Base-by-base conservation (phyloP, 805 yeast species). In the Teunomyces lycoperdinae region DNA sequence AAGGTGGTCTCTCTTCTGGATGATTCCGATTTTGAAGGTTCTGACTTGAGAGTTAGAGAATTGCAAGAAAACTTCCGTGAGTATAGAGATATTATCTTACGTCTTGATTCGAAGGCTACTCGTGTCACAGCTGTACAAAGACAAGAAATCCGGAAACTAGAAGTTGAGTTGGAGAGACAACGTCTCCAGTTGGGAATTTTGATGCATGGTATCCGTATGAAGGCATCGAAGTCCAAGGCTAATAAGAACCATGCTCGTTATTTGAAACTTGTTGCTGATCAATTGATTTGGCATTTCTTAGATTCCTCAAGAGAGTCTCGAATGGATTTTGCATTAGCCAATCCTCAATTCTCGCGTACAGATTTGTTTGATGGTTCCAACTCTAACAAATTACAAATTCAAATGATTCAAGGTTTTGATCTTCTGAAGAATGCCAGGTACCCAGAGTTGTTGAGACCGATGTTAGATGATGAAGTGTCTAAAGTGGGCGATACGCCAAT, bases 381-480 rank as follows among this genome's bases (percentile, higher is more conserved):
- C 51, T 63, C 73, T 14, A 89, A 89, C 58, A 66, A 74, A 9
- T 66, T 87, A 4, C 77, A 74, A 36, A 73, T 91, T 13, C 74
- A 75, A 3, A 75, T 80, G 70, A 66, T 91, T 50, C 88, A 85
- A 56, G 89, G 87, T 0, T 76, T 84, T 56, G 88, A 89, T 58
- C 65, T 87, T 46, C 80, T 78, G 46, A 67, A 69, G 10, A 65
- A 74, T 14, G 78, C 87, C 0, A 58, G 77, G 1, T 87, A 84
- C 57, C 91, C 94, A 0, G 90, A 88, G 53, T 66, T 92, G 24
- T 64, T 92, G 14, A 71, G 85, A 1, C 84, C 89, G 1, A 77
- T 56, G 46, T 28, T 57, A 48, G 39, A 59, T 50, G n/a, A 49
- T 46, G 58, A 62, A 10, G 48, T 48, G 24, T 24, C 32, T 2